phyloP scores from a whole-genome alignment of 2,329 filamentous ascomycete species.

The Fusarium sacchari region DNA sequence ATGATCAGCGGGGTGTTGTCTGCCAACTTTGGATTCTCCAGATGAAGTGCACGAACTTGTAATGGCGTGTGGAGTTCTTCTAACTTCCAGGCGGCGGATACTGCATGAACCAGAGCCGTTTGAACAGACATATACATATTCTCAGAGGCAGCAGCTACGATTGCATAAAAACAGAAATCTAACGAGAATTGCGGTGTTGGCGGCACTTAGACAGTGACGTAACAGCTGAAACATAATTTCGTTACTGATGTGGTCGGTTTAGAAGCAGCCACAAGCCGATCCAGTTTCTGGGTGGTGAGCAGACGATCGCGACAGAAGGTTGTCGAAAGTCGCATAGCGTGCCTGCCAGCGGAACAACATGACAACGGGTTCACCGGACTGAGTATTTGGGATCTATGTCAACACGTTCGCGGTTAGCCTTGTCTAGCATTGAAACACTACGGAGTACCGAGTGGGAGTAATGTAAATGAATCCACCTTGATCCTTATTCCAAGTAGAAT shows the following conservation, averaged over 20 bases:
- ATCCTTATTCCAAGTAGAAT: background rate
- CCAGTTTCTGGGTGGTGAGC: background rate
- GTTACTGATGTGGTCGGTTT: background rate
- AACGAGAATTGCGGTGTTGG: background rate
- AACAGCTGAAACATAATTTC: background rate
- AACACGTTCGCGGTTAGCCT: slow-evolving; percentile 22
- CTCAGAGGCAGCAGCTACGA: background rate
- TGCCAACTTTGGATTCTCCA: slow-evolving; percentile 11
- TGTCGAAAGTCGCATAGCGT: slow-evolving; percentile 6
- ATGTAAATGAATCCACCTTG: background rate
- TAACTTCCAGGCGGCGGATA: background rate
- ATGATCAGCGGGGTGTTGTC: slow-evolving; percentile 35
- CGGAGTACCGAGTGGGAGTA: slow-evolving; percentile 1
- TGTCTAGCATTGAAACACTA: slow-evolving; percentile 32
- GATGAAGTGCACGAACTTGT: slow-evolving; percentile 1
- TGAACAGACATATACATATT: background rate
- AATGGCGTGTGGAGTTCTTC: background rate
- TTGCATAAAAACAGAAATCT: background rate
- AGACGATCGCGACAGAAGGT: background rate
- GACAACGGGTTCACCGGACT: slow-evolving; percentile 1
- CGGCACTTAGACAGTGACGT: background rate
- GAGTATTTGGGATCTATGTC: background rate
- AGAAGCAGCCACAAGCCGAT: background rate
- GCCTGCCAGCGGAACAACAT: background rate
- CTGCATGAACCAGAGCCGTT: background rate